Conservation (phyloP, 257 asterid species). For the Solanum arcanum region DNA sequence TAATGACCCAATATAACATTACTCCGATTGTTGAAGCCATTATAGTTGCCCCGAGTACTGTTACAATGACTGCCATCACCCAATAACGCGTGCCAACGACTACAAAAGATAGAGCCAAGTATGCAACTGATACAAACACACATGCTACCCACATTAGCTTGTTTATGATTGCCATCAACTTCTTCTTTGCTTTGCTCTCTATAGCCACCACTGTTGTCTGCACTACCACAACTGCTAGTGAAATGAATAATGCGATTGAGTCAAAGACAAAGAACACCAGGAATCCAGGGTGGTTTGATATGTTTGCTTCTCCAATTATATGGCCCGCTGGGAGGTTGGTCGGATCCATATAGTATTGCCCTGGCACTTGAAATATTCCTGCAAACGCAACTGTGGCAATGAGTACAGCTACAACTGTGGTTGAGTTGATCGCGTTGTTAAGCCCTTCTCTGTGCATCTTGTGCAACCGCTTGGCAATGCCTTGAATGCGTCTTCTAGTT, state of each 20-base stretch:
- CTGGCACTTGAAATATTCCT: constrained; percentile 40
- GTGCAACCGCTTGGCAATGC: constrained; percentile 32
- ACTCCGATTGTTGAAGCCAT: constrained; percentile 33
- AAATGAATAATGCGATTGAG: constrained; percentile 35
- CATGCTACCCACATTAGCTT: constrained; percentile 48
- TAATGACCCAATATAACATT: constrained; percentile 45
- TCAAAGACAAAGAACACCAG: constrained; percentile 35
- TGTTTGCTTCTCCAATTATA: constrained; percentile 38
- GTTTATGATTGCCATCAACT: constrained; percentile 45
- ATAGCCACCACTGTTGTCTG: constrained; percentile 43
- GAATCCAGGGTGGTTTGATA: constrained; percentile 20
- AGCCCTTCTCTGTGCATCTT: constrained; percentile 45
- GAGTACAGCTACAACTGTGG: constrained; percentile 43
- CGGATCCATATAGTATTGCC: constrained; percentile 28
- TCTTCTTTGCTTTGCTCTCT: constrained; percentile 42
- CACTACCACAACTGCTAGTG: constrained; percentile 43
- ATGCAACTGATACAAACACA: constrained; percentile 32
- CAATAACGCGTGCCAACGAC: constrained; percentile 27
- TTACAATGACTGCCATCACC: constrained; percentile 35
- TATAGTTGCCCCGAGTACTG: constrained; percentile 31
- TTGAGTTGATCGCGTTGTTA: constrained; percentile 43
- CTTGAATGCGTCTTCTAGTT: constrained; percentile 31
- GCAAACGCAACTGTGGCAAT: constrained; percentile 42
- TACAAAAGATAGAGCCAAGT: constrained; percentile 27
- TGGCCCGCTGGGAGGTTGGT: constrained; percentile 15